A percentile compares a stretch with the other conserved stretches of the same genome.
phyloP scores from a whole-genome alignment of 1,139 yeast genomes.

The Spathaspora sp. region DNA sequence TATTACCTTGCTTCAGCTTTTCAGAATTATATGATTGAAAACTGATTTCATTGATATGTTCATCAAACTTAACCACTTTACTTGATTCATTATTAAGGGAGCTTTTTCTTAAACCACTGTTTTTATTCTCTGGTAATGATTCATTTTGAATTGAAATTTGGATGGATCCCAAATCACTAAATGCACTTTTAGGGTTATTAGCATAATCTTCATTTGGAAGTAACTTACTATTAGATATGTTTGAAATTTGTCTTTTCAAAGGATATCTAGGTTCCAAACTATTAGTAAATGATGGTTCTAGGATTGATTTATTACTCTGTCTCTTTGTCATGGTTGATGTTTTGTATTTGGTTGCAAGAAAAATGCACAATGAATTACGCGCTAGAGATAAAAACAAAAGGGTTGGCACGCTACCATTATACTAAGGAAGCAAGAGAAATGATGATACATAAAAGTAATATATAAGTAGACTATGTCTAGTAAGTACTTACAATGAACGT shows the following conservation, averaged over 20 bases:
- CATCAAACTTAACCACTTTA: neutral
- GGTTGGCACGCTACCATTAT: neutral
- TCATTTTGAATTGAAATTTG: neutral
- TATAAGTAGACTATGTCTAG: too few species aligned
- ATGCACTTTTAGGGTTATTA: neutral
- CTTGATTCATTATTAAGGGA: neutral
- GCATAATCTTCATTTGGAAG: neutral
- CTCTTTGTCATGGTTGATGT: neutral
- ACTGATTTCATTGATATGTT: neutral
- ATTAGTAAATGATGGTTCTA: neutral
- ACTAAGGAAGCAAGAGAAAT: too few species aligned
- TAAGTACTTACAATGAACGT: too few species aligned
- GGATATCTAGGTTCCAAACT: neutral
- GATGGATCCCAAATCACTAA: neutral
- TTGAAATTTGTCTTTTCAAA: neutral
- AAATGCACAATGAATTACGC: too few species aligned
- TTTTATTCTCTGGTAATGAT: neutral
- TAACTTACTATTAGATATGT: neutral
- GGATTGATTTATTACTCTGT: neutral
- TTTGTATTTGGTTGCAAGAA: neutral
- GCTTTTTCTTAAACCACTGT: neutral
- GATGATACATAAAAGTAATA: neutral
- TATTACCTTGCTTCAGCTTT: neutral
- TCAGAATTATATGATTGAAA: neutral
- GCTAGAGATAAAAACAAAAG: neutral